Conservation (phyloP, 129 eudicot species). For the Tagetes erecta region DNA sequence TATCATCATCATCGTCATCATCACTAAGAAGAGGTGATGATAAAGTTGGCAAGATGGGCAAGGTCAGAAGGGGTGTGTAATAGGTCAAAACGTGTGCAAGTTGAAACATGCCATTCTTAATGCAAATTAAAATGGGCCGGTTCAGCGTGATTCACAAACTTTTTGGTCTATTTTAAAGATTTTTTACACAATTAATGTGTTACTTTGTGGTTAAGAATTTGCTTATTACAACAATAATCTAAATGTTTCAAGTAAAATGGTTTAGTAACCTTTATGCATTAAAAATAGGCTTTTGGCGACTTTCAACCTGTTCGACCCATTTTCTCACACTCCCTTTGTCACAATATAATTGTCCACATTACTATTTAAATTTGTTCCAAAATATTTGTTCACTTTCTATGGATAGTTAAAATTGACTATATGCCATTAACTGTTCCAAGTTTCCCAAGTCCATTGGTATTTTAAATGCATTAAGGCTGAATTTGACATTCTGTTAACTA, state of each 20-base stretch:
- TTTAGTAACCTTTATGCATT: not conserved
- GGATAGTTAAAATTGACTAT: not conserved
- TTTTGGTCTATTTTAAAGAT: not conserved
- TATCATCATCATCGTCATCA: not conserved
- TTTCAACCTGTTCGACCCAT: not conserved
- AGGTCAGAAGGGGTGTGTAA: not conserved
- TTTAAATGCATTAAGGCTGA: not conserved
- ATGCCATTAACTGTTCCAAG: not conserved
- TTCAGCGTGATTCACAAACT: not conserved
- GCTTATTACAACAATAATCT: not conserved
- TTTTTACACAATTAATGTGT: not conserved
- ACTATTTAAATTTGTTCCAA: too few relatives aligned
- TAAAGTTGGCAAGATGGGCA: not conserved
- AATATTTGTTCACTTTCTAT: not conserved
- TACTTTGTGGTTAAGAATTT: not conserved
- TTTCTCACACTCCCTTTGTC: not conserved
- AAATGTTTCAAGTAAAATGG: not conserved
- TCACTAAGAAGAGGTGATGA: slow-evolving; percentile 6
- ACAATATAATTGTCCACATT: too few relatives aligned
- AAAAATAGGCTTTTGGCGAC: not conserved
- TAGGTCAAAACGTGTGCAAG: not conserved
- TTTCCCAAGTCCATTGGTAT: not conserved
- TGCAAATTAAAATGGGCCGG: not conserved
- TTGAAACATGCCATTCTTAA: not conserved
- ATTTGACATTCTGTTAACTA: not conserved